Percentiles rank a stretch among this genome's conserved stretches.
These are phyloP conservation scores for Madurella mycetomatis DNA, from an alignment of 2,329 filamentous ascomycete genomes.

Conservation along the genomic window DNA sequence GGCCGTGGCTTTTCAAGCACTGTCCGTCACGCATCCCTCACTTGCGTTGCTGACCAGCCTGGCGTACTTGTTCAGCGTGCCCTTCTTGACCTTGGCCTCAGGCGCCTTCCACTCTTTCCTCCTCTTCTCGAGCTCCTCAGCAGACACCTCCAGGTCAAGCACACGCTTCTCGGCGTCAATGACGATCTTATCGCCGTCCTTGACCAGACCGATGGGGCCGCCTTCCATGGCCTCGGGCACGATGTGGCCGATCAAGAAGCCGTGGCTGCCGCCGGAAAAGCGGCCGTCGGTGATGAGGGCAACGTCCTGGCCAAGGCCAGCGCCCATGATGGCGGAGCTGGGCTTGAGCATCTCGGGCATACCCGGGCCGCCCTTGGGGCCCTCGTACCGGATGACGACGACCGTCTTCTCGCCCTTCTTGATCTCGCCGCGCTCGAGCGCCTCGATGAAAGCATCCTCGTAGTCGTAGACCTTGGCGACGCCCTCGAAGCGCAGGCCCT, in stretches of 20 bases:
- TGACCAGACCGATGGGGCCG: slow-evolving; percentile 77
- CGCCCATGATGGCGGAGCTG: slow-evolving; percentile 88
- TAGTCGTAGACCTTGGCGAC: slow-evolving; percentile 80
- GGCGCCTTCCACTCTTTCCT: slow-evolving; percentile 60
- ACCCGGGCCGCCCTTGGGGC: slow-evolving; percentile 86
- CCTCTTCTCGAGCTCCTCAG: slow-evolving; percentile 58
- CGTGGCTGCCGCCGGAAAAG: slow-evolving; percentile 78
- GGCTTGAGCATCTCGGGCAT: slow-evolving; percentile 97
- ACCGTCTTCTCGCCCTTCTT: slow-evolving; percentile 85
- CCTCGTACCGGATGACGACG: slow-evolving; percentile 87
- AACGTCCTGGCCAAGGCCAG: slow-evolving; percentile 71
- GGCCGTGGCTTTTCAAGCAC: slow-evolving; percentile 16
- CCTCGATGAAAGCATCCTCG: slow-evolving; percentile 73
- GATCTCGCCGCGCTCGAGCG: slow-evolving; percentile 71
- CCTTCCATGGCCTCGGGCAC: slow-evolving; percentile 83
- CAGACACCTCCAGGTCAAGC: slow-evolving; percentile 62
- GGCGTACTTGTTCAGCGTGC: slow-evolving; percentile 69
- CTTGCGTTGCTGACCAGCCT: slow-evolving; percentile 54
- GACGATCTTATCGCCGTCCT: slow-evolving; percentile 73
- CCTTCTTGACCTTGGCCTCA: slow-evolving; percentile 52
- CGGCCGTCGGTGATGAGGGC: slow-evolving; percentile 71
- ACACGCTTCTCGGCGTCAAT: slow-evolving; percentile 75
- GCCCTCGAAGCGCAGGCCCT: slow-evolving; percentile 77
- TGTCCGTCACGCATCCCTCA: slow-evolving; percentile 55
- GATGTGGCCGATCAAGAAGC: slow-evolving; percentile 83